Evolutionary conservation across 352 stramenopile genomes (phyloP).

Genomic region (Lagenidium giganteum): DNA sequence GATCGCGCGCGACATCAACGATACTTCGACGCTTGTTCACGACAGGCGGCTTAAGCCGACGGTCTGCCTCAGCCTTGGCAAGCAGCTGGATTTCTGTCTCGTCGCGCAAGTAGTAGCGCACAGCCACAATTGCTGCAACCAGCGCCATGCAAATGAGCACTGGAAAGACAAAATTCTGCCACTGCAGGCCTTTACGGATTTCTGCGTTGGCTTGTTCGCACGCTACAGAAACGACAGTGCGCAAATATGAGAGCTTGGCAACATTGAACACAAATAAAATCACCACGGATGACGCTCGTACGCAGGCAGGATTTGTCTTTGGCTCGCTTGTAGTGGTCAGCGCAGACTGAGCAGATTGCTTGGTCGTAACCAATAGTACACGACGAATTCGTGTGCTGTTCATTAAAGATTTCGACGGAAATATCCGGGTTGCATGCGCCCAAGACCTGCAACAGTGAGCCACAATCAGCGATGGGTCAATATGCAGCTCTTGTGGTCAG

Average conservation of each 20-base stretch:
- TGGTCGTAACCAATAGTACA: slow-evolving; percentile 48
- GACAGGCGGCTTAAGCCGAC: slow-evolving; percentile 27
- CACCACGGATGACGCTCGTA: slow-evolving; percentile 21
- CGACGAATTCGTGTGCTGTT: slow-evolving; percentile 17
- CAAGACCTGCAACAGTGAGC: slow-evolving; percentile 25
- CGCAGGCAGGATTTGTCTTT: slow-evolving; percentile 49
- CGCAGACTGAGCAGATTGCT: slow-evolving; percentile 69
- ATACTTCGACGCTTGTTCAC: slow-evolving; percentile 13
- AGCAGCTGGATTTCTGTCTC: slow-evolving; percentile 56
- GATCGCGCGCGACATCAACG: slow-evolving; percentile 14
- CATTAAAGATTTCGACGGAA: slow-evolving; percentile 23
- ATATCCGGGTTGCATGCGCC: slow-evolving; percentile 44
- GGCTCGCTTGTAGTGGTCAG: slow-evolving; percentile 41
- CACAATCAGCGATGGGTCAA: no score
- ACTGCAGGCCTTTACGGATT: slow-evolving; percentile 42
- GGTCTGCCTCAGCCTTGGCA: slow-evolving; percentile 54
- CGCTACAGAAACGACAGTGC: slow-evolving; percentile 17
- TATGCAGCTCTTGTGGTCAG: no score
- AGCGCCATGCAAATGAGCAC: slow-evolving; percentile 34
- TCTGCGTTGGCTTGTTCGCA: slow-evolving; percentile 47
- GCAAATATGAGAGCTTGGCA: neutral
- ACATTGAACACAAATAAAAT: neutral
- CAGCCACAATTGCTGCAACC: slow-evolving; percentile 21
- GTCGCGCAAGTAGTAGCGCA: slow-evolving; percentile 53
- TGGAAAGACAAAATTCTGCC: slow-evolving; percentile 75